These are phyloP conservation scores for Sporothrix inflata DNA, from an alignment of 2,329 filamentous ascomycete species.

Conservation along the genomic window DNA sequence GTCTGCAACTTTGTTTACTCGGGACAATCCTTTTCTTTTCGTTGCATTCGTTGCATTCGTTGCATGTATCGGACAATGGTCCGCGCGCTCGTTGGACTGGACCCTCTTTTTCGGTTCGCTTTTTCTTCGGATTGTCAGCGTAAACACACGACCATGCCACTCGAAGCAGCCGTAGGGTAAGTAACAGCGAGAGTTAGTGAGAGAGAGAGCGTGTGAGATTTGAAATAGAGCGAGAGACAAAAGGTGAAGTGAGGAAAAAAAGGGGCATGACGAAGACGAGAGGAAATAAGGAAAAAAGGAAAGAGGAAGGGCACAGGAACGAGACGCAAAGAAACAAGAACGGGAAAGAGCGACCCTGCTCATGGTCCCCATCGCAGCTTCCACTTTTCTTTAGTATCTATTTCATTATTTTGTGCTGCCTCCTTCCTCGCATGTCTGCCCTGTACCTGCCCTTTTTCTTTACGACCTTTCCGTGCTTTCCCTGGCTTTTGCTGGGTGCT, in stretches of 20 bases:
- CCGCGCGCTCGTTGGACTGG: not conserved
- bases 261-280: not conserved
- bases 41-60: not conserved
- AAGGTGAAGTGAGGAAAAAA: not conserved
- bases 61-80: conserved; percentile 11
- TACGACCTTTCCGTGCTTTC: not conserved
- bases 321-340: not conserved
- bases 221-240: no score
- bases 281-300: not conserved
- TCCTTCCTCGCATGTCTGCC: not conserved
- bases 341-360: not conserved
- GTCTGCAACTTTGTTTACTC: not conserved
- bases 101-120: not conserved
- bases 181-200: no score
- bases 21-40: conserved; percentile 12
- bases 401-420: not conserved
- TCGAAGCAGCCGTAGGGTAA: not conserved
- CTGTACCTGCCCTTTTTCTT: not conserved
- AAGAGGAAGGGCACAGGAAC: not conserved
- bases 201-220: no score
- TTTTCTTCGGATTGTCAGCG: not conserved
- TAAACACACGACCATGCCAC: not conserved
- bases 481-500: conserved; percentile 5
- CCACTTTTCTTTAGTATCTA: not conserved
- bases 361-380: conserved; percentile 11